Evolutionary conservation across 2,329 filamentous ascomycete genomes (phyloP), one percentile per base, ranked within the genome.

Genomic region (Ophiosphaerella korrae): DNA sequence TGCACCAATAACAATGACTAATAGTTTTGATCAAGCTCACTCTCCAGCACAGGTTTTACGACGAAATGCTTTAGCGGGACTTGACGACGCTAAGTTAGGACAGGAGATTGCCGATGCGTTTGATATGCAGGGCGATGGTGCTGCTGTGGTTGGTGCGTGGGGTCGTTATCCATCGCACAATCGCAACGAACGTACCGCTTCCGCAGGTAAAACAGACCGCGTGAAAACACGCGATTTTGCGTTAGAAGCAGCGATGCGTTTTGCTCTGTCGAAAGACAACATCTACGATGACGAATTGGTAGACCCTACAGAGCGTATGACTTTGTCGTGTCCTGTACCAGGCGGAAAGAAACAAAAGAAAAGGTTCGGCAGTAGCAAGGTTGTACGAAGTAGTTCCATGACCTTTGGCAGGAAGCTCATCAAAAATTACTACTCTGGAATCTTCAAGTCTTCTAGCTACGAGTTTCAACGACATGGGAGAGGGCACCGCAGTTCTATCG

Each of bases 361-460:
- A 64, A 87, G 88, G 68, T 76, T 79, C 21, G 83, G 83, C 40
- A 87, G 86, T 53, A 79, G 82, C 48, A 85, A 90, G 58, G 86
- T 86, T 34, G 81, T 89, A 18, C 89, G 88, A 75, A 75, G 72
- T 41, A 67, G 68, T 24, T 77, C 75, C 1, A 72, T 76, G 65
- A 76, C 70, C 0, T 75, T 78, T 48, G 70, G 73, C 5, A 72
- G 70, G 13, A 63, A 55, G 1, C 70, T 80, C 18, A 52, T 76
- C 24, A 75, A 73, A 38, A 78, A 79, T 47, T 81, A 80, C 47
- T 81, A 80, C 52, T 66, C 71, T 2, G 74, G 68, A 16, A 63
- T 80, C 6, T 77, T 80, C 60, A 70, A 69, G 43, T 70, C 66
- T 38, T 72, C 74, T 34, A 77, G 59, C 59, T 66, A 58, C 24